These are phyloP conservation scores for Crassisporium funariophilum DNA, from an alignment of 768 basidiomycete genomes.

Conservation along the genomic window DNA sequence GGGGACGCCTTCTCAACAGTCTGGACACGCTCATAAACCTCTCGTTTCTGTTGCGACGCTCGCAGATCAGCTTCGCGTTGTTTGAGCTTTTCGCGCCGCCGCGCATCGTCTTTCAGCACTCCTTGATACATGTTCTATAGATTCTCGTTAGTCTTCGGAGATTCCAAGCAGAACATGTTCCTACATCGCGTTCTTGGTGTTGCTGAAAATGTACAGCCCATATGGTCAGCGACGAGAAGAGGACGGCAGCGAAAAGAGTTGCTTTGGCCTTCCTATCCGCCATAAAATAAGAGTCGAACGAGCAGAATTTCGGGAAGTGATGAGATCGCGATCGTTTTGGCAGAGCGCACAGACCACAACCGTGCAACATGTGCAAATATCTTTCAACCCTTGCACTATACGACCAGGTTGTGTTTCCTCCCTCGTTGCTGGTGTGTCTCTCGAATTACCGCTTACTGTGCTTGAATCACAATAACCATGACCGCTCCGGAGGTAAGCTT, in stretches of 20 bases:
- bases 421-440: background rate
- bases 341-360: slow-evolving; percentile 24
- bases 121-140: slow-evolving; percentile 87
- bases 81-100: slow-evolving; percentile 69
- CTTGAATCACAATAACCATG: slow-evolving; percentile 32
- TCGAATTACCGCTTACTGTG: background rate
- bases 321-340: background rate
- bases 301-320: background rate
- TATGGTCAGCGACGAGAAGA: slow-evolving; percentile 68
- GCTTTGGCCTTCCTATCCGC: slow-evolving; percentile 68
- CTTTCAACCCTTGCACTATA: slow-evolving; percentile 12
- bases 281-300: slow-evolving; percentile 35
- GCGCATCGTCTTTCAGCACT: slow-evolving; percentile 86
- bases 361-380: slow-evolving; percentile 45
- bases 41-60: slow-evolving; percentile 63
- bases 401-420: slow-evolving; percentile 13
- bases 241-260: slow-evolving; percentile 69
- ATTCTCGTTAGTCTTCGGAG: slow-evolving; percentile 9
- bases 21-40: slow-evolving; percentile 61
- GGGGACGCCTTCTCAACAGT: slow-evolving; percentile 30
- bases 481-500: slow-evolving; percentile 41
- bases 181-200: slow-evolving; percentile 78
- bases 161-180: slow-evolving; percentile 3
- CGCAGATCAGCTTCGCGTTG: slow-evolving; percentile 64
- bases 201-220: slow-evolving; percentile 93